Conservation (phyloP, 2,329 filamentous ascomycete species). For the Salinomyces thailandicus region DNA sequence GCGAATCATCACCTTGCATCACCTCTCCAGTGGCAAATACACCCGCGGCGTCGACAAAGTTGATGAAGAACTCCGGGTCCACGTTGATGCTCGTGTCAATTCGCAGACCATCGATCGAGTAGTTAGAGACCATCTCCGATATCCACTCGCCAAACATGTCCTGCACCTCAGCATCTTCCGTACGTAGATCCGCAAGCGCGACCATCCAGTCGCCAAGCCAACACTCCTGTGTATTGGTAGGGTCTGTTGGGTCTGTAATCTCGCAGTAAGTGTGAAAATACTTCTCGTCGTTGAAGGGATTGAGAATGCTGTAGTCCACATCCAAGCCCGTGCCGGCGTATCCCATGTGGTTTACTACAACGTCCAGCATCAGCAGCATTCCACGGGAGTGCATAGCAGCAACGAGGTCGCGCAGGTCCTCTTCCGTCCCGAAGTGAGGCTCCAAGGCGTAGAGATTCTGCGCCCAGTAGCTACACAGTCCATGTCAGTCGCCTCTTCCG, state of each 20-base stretch:
- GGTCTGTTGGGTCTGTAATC: constrained; percentile 42
- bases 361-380: constrained; percentile 53
- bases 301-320: constrained; percentile 45
- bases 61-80: constrained; percentile 27
- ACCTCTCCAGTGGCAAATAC: constrained; percentile 31
- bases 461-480: constrained; percentile 21
- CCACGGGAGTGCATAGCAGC: constrained; percentile 43
- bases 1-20: constrained; percentile 22
- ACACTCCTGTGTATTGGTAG: constrained; percentile 32
- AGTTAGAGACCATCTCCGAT: constrained; percentile 31
- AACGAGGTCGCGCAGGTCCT: constrained; percentile 49
- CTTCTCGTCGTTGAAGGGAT: constrained; percentile 45
- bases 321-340: constrained; percentile 36
- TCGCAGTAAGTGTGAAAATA: constrained; percentile 53
- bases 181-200: constrained; percentile 38
- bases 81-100: constrained; percentile 32
- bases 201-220: constrained; percentile 43
- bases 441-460: constrained; percentile 46
- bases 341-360: constrained; percentile 46
- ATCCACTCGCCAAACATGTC: constrained; percentile 35
- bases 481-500: neutral
- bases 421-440: constrained; percentile 46
- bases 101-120: constrained; percentile 32
- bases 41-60: constrained; percentile 25
- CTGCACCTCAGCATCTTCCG: constrained; percentile 32